phyloP scores from a whole-genome alignment of 345 rosid species.

The Hibiscus syriacus region DNA sequence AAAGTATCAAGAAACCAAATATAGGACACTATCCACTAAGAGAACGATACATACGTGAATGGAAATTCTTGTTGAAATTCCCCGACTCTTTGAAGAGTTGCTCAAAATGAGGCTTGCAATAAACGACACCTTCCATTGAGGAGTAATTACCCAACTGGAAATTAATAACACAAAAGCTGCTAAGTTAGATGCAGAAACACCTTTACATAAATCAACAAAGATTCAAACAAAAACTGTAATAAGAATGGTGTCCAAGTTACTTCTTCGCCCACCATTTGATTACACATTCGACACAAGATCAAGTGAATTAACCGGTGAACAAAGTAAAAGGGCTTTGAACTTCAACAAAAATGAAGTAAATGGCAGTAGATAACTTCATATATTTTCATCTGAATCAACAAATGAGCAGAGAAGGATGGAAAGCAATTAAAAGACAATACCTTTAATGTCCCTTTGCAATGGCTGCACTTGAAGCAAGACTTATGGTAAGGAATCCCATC shows the following conservation, averaged over 20 bases:
- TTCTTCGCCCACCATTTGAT: not conserved
- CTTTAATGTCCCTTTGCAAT: no score
- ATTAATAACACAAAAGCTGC: constrained; percentile 12
- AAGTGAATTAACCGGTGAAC: not conserved
- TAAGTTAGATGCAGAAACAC: constrained; percentile 11
- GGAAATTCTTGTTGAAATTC: constrained; percentile 85
- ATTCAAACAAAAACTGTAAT: not conserved
- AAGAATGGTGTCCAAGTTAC: not conserved
- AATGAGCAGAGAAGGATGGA: no score
- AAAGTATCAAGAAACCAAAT: not conserved
- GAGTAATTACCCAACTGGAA: constrained; percentile 82
- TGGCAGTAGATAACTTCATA: no score
- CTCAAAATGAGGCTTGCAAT: constrained; percentile 96
- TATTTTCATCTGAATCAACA: no score
- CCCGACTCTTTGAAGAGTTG: constrained; percentile 95
- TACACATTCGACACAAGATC: not conserved
- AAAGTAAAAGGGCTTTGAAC: not conserved
- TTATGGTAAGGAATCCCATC: constrained; percentile 90
- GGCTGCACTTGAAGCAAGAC: constrained; percentile 86
- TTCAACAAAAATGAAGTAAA: no score
- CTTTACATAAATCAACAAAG: not conserved
- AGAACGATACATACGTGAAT: constrained; percentile 56
- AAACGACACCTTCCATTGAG: constrained; percentile 95
- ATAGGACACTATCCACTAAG: not conserved
- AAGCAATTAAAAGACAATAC: constrained; percentile 20